These are phyloP conservation scores for Moesziomyces sp. DNA, from an alignment of 1,284 basidiomycete genomes.

Conservation along the genomic window DNA sequence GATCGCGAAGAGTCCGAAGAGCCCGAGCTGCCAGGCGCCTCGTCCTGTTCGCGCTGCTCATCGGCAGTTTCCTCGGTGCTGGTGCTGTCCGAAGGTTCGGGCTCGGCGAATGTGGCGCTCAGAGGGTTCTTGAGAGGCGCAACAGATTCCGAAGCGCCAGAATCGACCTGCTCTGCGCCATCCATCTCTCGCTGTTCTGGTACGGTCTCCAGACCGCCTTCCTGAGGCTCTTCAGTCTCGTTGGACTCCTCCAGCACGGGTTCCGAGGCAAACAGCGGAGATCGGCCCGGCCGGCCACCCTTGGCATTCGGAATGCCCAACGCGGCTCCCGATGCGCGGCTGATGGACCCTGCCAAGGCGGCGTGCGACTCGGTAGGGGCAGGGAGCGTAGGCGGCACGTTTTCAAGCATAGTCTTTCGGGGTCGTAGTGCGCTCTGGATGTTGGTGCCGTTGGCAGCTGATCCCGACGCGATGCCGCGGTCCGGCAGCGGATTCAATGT, in stretches of 20 bases:
- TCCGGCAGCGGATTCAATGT: conserved; percentile 87
- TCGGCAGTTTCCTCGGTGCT: conserved; percentile 6
- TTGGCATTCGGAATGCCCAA: conserved; percentile 35
- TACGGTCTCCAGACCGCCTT: conserved; percentile 1
- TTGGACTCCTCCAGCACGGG: conserved; percentile 32
- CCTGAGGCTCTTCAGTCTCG: conserved; percentile 22
- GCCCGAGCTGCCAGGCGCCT: conserved; percentile 27
- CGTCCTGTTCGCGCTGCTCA: conserved; percentile 20
- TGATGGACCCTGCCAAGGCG: conserved; percentile 29
- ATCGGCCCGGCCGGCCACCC: conserved; percentile 34
- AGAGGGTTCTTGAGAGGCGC: conserved; percentile 29
- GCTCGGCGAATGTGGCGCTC: conserved; percentile 41
- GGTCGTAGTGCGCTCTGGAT: conserved; percentile 41
- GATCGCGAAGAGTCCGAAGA: conserved; percentile 46
- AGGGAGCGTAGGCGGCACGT: conserved; percentile 39
- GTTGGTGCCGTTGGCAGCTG: conserved; percentile 21
- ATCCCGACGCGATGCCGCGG: conserved; percentile 38
- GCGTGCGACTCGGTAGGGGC: conserved; percentile 29
- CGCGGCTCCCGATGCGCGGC: conserved; percentile 30
- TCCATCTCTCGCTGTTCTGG: conserved; percentile 13
- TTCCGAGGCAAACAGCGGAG: conserved; percentile 47
- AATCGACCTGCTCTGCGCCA: conserved; percentile 4
- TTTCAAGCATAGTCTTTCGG: conserved; percentile 50
- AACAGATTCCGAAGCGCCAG: neutral
- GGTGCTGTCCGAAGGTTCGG: conserved; percentile 7